These are phyloP conservation scores for Boletus rufocinnamomeus DNA, from an alignment of 768 basidiomycete genomes.

Conservation along the genomic window DNA sequence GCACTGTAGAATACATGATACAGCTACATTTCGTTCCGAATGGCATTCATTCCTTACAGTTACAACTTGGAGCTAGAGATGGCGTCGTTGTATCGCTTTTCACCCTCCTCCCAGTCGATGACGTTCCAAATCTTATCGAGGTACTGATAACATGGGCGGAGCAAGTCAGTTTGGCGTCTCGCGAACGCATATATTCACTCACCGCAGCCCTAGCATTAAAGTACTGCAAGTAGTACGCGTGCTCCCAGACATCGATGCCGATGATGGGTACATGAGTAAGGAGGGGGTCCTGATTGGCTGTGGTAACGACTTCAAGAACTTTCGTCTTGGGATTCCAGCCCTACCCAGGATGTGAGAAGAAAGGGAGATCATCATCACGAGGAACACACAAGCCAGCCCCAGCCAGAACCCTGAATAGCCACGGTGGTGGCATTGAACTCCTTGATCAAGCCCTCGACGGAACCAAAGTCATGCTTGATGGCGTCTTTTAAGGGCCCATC, in stretches of 20 bases:
- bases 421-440: conserved; percentile 85
- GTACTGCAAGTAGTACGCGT: conserved; percentile 97
- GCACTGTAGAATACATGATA: conserved; percentile 5
- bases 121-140: conserved; percentile 76
- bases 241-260: conserved; percentile 95
- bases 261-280: conserved; percentile 78
- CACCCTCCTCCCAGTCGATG: conserved; percentile 75
- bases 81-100: conserved; percentile 59
- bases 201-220: conserved; percentile 93
- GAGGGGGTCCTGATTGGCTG: conserved; percentile 94
- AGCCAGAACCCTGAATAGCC: conserved; percentile 90
- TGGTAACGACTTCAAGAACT: conserved; percentile 84
- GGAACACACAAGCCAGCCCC: conserved; percentile 90
- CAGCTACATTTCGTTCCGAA: conserved; percentile 3
- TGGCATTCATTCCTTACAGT: conserved; percentile 2
- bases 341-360: conserved; percentile 36
- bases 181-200: conserved; percentile 35
- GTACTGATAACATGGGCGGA: conserved; percentile 45
- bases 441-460: conserved; percentile 70
- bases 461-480: conserved; percentile 66
- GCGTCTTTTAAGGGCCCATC: conserved; percentile 71
- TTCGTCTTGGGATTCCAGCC: conserved; percentile 71
- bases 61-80: conserved; percentile 39
- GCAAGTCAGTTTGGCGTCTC: neutral
- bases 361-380: neutral